A percentile compares a stretch with the other conserved stretches of the same genome.
Conservation (phyloP, 805 yeast species). For the Saturnispora silvae region DNA sequence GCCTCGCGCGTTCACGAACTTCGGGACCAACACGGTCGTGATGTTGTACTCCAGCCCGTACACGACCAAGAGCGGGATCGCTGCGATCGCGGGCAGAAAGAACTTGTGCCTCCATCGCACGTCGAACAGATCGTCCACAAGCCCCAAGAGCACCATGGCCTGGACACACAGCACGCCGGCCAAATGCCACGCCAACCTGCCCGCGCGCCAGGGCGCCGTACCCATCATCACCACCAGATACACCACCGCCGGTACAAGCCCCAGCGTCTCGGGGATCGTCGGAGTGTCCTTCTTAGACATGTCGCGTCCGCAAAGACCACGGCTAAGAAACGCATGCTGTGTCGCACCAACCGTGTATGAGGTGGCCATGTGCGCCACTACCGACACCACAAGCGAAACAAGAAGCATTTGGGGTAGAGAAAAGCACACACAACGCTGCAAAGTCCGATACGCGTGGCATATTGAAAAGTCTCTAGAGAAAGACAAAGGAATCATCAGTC, state of each 20-base stretch:
- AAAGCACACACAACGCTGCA: too few species aligned
- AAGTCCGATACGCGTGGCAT: too few species aligned
- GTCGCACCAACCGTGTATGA: too few species aligned
- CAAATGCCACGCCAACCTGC: conserved; percentile 74
- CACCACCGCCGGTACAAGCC: conserved; percentile 76
- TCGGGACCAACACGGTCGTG: conserved; percentile 78
- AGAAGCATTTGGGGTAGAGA: too few species aligned
- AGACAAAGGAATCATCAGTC: too few species aligned
- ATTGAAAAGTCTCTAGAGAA: too few species aligned
- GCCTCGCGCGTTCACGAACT: conserved; percentile 31
- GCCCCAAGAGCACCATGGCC: conserved; percentile 74
- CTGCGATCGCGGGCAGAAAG: conserved; percentile 88
- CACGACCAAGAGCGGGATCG: conserved; percentile 82
- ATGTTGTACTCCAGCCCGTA: conserved; percentile 92
- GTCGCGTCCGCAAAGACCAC: conserved; percentile 83
- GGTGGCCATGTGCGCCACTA: too few species aligned
- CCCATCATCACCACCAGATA: conserved; percentile 77
- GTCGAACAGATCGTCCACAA: conserved; percentile 92
- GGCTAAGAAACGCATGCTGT: too few species aligned
- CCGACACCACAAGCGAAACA: too few species aligned
- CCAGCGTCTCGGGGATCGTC: conserved; percentile 80
- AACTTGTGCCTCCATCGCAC: conserved; percentile 96
- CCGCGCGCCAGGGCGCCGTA: conserved; percentile 67
- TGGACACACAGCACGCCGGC: conserved; percentile 78
- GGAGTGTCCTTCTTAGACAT: conserved; percentile 68